These are phyloP conservation scores for Sporothrix humicola DNA, from an alignment of 2,329 filamentous ascomycete species.

Conservation along the genomic window DNA sequence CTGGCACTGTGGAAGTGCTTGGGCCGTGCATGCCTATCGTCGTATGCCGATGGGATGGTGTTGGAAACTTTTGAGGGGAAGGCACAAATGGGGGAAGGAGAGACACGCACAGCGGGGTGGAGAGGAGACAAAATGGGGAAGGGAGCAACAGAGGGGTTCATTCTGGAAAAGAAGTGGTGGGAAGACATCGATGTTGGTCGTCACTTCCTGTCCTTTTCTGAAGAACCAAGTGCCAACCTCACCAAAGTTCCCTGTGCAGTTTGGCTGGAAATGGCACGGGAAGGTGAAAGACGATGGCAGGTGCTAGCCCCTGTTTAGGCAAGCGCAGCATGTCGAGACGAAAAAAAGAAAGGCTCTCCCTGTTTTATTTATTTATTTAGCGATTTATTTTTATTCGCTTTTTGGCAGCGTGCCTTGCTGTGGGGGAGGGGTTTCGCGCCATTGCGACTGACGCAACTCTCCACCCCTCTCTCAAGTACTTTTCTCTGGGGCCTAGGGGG, in stretches of 20 bases:
- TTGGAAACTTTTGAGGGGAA: slow-evolving; percentile 3
- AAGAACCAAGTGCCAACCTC: background rate
- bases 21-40: background rate
- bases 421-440: slow-evolving; percentile 20
- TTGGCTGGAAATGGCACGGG: slow-evolving; percentile 14
- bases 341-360: slow-evolving; percentile 1
- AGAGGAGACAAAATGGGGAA: slow-evolving; percentile 1
- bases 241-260: background rate
- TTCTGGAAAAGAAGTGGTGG: background rate
- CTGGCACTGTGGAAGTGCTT: background rate
- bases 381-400: background rate
- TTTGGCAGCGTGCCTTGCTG: background rate
- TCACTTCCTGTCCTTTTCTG: background rate
- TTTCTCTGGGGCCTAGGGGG: background rate
- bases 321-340: slow-evolving; percentile 7
- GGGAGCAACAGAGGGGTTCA: background rate
- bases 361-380: background rate
- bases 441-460: background rate
- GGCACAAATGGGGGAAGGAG: background rate
- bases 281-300: background rate
- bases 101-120: background rate
- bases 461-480: background rate
- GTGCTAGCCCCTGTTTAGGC: slow-evolving; percentile 2
- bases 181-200: background rate
- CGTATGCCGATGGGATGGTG: background rate